Base-by-base conservation (phyloP, 495 filamentous ascomycete species). In the Stereocaulon alpinum region DNA sequence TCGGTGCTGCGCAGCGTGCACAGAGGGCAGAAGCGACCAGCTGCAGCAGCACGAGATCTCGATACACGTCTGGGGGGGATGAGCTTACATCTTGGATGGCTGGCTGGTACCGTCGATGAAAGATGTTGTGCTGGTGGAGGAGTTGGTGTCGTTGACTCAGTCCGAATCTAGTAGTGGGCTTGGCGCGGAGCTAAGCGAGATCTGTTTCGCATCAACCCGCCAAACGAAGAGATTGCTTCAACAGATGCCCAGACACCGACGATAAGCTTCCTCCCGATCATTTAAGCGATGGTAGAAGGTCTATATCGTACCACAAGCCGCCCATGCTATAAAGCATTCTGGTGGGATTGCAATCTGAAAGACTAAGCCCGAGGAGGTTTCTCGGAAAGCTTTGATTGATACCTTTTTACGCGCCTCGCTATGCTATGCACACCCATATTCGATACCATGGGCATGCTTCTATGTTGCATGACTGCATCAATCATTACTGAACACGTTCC, bases 41-140 rank as follows among this genome's bases (percentile, higher is more conserved):
- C 40, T 34, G 40, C 41, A n/a, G 18, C n/a, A 11, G 22, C 14
- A 40, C 20, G 5, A 37, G 4, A 32, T 32, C 29, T 37, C 4
- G 2, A 10, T 42, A 34, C 14, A 6, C 1, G 14, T 37, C 27
- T 34, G 44, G 29, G 27, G 18, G 15, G 22, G 6, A 6, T 1
- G 18, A 40, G 10, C 78, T 80, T 75, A 81, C 78, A 81, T 81
- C 69, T 78, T 80, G 73, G 72, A 74, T 64, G 68, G 67, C 68
- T 75, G 67, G 67, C 71, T 67, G 74, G 72, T 64, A 71, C 70
- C 71, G 71, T 72, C 71, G 72, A 68, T 67, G 30, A 12, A 27
- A 48, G 53, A 61, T 57, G 58, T 45, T 57, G 58, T 55, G 34
- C 11, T 43, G 48, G 54, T 44, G 29, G 32, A 11, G 40, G 40